Base-by-base conservation (phyloP, 192 early-diverging fungal genomes). In the Gryganskiella cystojenkinii region DNA sequence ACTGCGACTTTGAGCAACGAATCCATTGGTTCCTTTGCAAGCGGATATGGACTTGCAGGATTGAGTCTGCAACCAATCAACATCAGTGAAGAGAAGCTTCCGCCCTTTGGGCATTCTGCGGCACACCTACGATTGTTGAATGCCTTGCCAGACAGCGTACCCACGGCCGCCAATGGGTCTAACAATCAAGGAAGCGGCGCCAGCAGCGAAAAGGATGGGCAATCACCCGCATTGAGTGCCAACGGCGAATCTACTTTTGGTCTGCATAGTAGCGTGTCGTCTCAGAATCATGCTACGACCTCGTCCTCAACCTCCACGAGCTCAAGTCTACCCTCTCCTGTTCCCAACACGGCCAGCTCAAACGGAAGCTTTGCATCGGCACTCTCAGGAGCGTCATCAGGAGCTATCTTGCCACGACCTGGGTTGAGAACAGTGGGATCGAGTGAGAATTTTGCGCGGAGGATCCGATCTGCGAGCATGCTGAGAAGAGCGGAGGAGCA, bases 381-480 rank as follows among this genome's bases (percentile, higher is more conserved):
- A 17, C 49, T 24, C 20, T 22, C 67, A n/a, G 61, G 30, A 20
- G 25, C 65, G 13, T 67, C 43, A 22, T 31, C 59, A 20, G 62
- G 31, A 2, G 58, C n/a, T 37, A 40, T 55, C 5, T 53, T 79
- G 67, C 25, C 63, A 14, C 49, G 74, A 43, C 66, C 74, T 22
- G 67, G 67, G 5, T 35, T 78, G 43, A 61, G 74, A 35, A 69
- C 74, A 3, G 66, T 69, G 49, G 74, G 74, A 1, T 78, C 59
- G 6, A 68, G 69, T 47, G 69, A 80, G 15, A 82, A 75, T n/a
- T 79, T 79, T 17, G 81, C 82, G 27, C 61, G 82, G 45, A 67
- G 86, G 43, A 74, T 82, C 25, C 66, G 87, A 33, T 88, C 87
- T 0, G 76, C 80, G 3, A 86, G 83, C 20, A 83, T 72, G 46